Conservation (phyloP, 768 basidiomycete genomes). For the Tremella fuciformis region DNA sequence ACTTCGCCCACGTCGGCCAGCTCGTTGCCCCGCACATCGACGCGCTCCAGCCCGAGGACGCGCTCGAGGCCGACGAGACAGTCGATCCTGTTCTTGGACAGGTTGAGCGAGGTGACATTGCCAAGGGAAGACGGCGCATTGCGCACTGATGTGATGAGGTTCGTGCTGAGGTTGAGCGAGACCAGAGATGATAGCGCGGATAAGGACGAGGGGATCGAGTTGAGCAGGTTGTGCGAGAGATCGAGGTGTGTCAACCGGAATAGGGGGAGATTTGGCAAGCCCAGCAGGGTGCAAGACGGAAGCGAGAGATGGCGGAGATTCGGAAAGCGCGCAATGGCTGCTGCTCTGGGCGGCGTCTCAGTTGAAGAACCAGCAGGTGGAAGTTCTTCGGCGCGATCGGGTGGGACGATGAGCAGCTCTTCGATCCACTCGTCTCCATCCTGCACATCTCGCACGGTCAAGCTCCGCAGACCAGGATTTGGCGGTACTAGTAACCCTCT, state of each 20-base stretch:
- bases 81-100: constrained; percentile 82
- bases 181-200: constrained; percentile 71
- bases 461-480: constrained; percentile 37
- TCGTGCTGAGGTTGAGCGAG: constrained; percentile 92
- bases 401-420: constrained; percentile 28
- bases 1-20: constrained; percentile 81
- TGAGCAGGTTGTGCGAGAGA: constrained; percentile 83
- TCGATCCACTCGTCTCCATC: constrained; percentile 51
- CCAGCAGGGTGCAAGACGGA: constrained; percentile 32
- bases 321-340: constrained; percentile 21
- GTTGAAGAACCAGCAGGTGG: neutral
- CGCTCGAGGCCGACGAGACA: constrained; percentile 94
- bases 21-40: constrained; percentile 77
- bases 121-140: constrained; percentile 80
- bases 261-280: constrained; percentile 36
- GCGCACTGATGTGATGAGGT: constrained; percentile 96
- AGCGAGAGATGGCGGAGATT: constrained; percentile 43
- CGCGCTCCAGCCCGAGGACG: constrained; percentile 73
- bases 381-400: neutral
- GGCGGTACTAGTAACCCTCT: constrained; percentile 41
- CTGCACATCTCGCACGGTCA: constrained; percentile 48
- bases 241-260: constrained; percentile 70
- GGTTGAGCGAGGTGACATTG: constrained; percentile 71
- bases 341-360: neutral
- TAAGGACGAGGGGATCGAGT: constrained; percentile 78